These are phyloP conservation scores for Pleurotus tuber-regium DNA, from an alignment of 768 basidiomycete genomes.

Conservation along the genomic window DNA sequence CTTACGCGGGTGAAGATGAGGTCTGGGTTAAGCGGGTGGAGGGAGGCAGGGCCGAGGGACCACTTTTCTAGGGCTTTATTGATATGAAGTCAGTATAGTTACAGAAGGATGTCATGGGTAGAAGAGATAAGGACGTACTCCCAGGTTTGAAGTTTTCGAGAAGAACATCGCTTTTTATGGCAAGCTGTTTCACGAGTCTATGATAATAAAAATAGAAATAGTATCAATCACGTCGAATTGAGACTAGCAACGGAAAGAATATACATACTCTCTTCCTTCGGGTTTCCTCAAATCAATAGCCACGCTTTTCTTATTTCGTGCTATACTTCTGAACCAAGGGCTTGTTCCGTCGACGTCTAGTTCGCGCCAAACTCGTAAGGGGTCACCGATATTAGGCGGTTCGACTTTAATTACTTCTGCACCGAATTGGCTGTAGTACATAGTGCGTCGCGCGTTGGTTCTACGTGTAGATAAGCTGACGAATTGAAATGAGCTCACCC, in stretches of 20 bases:
- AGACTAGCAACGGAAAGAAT: not conserved
- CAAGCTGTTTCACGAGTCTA: slow-evolving; percentile 63
- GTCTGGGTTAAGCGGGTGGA: slow-evolving; percentile 76
- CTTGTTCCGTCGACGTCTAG: slow-evolving; percentile 68
- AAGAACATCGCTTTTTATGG: slow-evolving; percentile 62
- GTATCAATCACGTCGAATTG: too few relatives aligned
- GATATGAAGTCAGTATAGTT: not conserved
- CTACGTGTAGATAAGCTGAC: too few relatives aligned
- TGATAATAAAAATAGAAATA: not conserved
- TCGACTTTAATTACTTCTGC: slow-evolving; percentile 76
- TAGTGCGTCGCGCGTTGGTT: too few relatives aligned
- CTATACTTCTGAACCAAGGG: slow-evolving; percentile 74
- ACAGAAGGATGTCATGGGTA: not conserved
- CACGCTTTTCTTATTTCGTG: slow-evolving; percentile 72
- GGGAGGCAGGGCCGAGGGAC: slow-evolving; percentile 54
- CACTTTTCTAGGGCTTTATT: slow-evolving; percentile 64
- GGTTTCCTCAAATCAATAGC: slow-evolving; percentile 61
- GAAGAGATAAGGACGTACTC: slow-evolving; percentile 38
- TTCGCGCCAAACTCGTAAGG: slow-evolving; percentile 69
- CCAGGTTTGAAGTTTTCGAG: slow-evolving; percentile 77
- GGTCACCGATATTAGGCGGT: slow-evolving; percentile 60
- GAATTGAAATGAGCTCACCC: slow-evolving; percentile 49
- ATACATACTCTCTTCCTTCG: slow-evolving; percentile 49
- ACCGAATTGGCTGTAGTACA: slow-evolving; percentile 64
- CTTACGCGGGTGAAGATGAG: slow-evolving; percentile 89